Evolutionary conservation across 768 basidiomycete species (phyloP).

Genomic region (Lepiota brunneoincarnata): DNA sequence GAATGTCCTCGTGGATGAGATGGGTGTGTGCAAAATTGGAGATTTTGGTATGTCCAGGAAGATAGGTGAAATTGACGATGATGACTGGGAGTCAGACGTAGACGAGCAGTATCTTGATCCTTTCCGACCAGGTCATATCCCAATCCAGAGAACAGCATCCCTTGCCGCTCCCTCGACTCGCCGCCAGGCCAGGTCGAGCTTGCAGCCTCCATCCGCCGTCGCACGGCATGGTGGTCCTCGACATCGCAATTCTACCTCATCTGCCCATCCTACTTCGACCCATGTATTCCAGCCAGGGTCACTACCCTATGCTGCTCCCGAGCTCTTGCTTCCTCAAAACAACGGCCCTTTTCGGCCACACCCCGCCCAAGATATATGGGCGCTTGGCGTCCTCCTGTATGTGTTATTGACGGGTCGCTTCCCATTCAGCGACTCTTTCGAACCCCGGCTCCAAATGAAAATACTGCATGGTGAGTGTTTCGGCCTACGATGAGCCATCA

Average conservation of each 20-base stretch:
- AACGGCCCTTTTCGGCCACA: constrained; percentile 38
- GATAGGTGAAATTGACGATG: constrained; percentile 49
- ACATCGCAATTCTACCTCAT: constrained; percentile 45
- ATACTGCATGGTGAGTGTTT: constrained; percentile 70
- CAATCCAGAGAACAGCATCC: constrained; percentile 40
- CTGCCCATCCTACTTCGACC: constrained; percentile 18
- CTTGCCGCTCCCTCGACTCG: constrained; percentile 28
- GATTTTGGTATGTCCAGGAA: constrained; percentile 83
- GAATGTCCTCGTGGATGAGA: constrained; percentile 91
- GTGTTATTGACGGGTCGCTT: constrained; percentile 80
- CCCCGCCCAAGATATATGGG: constrained; percentile 94
- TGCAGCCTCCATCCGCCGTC: constrained; percentile 29
- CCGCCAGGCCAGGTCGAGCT: constrained; percentile 19
- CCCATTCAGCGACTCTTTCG: constrained; percentile 87
- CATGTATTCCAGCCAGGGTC: constrained; percentile 69
- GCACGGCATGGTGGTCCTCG: constrained; percentile 44
- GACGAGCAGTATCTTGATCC: constrained; percentile 19
- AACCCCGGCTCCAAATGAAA: constrained; percentile 89
- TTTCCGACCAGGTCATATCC: constrained; percentile 12
- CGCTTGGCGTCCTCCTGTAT: constrained; percentile 87
- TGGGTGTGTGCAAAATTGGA: constrained; percentile 78
- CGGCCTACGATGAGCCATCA: constrained; percentile 10
- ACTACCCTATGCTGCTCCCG: constrained; percentile 87
- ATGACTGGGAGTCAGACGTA: constrained; percentile 26
- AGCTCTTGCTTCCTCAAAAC: constrained; percentile 68